Percentiles rank a stretch among this genome's conserved stretches.
These are phyloP conservation scores for Digitaria exilis DNA, from an alignment of 202 grass and related monocot species.

Conservation along the genomic window DNA sequence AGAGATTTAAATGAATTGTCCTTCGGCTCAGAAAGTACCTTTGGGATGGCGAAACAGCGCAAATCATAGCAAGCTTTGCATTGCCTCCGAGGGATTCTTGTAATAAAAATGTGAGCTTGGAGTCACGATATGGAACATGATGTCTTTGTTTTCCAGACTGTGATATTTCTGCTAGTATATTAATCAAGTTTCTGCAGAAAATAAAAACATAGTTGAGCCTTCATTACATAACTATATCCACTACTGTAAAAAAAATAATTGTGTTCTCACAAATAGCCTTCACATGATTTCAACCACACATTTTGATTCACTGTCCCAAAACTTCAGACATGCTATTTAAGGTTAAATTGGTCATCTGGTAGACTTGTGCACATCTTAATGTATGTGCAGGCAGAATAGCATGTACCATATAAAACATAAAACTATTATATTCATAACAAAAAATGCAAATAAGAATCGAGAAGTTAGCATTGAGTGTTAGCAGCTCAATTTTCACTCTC, in stretches of 20 bases:
- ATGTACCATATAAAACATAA: not conserved
- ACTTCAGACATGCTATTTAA: not conserved
- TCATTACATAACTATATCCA: not conserved
- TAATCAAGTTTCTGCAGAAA: constrained; percentile 86
- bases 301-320: not conserved
- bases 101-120: constrained; percentile 89
- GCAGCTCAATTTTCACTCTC: too few relatives aligned
- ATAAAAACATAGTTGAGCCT: constrained; percentile 35
- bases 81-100: constrained; percentile 98
- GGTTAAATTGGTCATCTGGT: not conserved
- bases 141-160: constrained; percentile 88
- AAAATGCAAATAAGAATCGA: not conserved
- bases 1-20: constrained; percentile 25
- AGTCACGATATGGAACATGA: constrained; percentile 92
- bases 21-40: constrained; percentile 47
- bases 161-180: constrained; percentile 94
- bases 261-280: not conserved
- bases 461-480: too few relatives aligned
- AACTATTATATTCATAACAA: not conserved
- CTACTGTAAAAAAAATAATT: not conserved
- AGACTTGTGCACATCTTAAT: not conserved
- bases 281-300: not conserved
- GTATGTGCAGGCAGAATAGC: not conserved
- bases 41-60: constrained; percentile 82
- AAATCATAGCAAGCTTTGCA: constrained; percentile 97